Conservation (phyloP, 2,329 filamentous ascomycete genomes). For the Boeremia lycopersici region DNA sequence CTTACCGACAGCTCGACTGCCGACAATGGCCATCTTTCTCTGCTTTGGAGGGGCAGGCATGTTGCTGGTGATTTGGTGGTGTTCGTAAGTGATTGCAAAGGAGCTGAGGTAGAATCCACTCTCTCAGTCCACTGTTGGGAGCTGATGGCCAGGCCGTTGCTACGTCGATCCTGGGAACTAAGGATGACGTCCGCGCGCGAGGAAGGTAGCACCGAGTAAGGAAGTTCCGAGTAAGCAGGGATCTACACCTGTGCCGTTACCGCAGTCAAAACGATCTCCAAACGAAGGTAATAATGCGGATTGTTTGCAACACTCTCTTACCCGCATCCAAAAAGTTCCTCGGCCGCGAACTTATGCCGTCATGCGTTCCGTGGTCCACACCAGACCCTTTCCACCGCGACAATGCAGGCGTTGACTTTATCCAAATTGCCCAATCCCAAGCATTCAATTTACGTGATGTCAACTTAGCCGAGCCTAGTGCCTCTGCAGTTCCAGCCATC, state of each 20-base stretch:
- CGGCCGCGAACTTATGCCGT: conserved; percentile 27
- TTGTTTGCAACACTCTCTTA: conserved; percentile 3
- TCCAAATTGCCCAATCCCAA: conserved; percentile 29
- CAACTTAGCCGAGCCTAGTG: conserved; percentile 20
- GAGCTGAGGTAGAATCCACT: conserved; percentile 23
- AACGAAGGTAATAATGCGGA: neutral
- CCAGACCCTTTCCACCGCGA: conserved; percentile 1
- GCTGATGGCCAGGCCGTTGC: conserved; percentile 32
- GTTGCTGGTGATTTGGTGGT: conserved; percentile 21
- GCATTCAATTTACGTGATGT: conserved; percentile 41
- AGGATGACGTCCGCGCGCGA: conserved; percentile 18
- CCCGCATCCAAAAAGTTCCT: conserved; percentile 17
- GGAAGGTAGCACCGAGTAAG: conserved; percentile 13
- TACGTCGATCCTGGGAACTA: conserved; percentile 34
- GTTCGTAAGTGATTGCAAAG: conserved; percentile 4
- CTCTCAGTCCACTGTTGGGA: conserved; percentile 25
- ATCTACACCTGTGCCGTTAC: conserved; percentile 24
- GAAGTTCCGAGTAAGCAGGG: conserved; percentile 5
- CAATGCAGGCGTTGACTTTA: neutral
- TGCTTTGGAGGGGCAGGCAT: conserved; percentile 82
- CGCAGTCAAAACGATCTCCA: conserved; percentile 3
- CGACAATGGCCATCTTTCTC: conserved; percentile 93
- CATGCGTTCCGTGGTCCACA: conserved; percentile 20
- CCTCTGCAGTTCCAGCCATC: neutral
- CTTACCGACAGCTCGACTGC: conserved; percentile 88